These are phyloP conservation scores for Mortierella claussenii DNA, from an alignment of 192 early-diverging fungal species.

Conservation along the genomic window DNA sequence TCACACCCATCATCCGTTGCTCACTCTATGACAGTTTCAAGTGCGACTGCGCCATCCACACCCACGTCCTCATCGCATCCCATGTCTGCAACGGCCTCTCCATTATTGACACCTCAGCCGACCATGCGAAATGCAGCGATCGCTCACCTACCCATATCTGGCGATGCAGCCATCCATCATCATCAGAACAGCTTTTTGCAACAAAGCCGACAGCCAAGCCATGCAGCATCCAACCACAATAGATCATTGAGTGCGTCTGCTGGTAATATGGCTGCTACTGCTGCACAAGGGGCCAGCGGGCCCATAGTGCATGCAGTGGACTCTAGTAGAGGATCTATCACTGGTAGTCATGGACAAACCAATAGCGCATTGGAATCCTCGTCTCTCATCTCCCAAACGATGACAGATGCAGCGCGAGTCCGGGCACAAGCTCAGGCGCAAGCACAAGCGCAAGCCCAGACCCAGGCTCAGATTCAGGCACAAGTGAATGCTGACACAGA, in stretches of 20 bases:
- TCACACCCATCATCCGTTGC: background rate
- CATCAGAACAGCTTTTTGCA: slow-evolving; percentile 21
- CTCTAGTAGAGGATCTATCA: background rate
- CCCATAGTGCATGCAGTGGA: background rate
- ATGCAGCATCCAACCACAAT: slow-evolving; percentile 16
- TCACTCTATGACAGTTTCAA: background rate
- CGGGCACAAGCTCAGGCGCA: slow-evolving; percentile 15
- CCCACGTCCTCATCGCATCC: slow-evolving; percentile 12
- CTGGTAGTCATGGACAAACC: slow-evolving; percentile 8
- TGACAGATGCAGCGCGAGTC: slow-evolving; percentile 11
- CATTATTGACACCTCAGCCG: slow-evolving; percentile 28
- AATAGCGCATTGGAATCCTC: slow-evolving; percentile 29
- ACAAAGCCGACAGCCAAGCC: slow-evolving; percentile 28
- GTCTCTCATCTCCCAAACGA: slow-evolving; percentile 8
- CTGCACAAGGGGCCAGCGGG: too few relatives aligned
- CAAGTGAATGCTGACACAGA: slow-evolving; percentile 20
- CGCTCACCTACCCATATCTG: slow-evolving; percentile 13
- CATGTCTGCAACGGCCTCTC: slow-evolving; percentile 11
- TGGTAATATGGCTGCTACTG: background rate
- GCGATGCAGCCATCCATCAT: slow-evolving; percentile 16
- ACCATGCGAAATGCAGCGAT: slow-evolving; percentile 13
- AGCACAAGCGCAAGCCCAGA: slow-evolving; percentile 10
- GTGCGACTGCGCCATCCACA: slow-evolving; percentile 13
- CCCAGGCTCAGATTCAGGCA: slow-evolving; percentile 12
- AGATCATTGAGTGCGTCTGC: slow-evolving; percentile 15